phyloP scores from a whole-genome alignment of 2,329 filamentous ascomycete species.

The Fusarium transvaalense region DNA sequence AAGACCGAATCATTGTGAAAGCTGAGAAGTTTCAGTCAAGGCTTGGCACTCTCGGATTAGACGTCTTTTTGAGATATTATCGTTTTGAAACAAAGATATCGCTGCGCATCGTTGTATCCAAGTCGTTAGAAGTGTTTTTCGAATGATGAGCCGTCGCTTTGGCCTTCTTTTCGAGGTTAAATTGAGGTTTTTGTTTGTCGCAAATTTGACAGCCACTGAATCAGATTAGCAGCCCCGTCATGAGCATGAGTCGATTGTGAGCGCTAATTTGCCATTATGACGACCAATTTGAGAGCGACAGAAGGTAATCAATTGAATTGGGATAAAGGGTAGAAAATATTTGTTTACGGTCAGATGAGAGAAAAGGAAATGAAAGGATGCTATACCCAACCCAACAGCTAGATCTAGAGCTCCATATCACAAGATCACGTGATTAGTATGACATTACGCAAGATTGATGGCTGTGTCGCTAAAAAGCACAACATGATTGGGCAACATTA shows the following conservation, averaged over 20 bases:
- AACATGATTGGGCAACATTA: background rate
- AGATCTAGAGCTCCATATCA: background rate
- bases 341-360: background rate
- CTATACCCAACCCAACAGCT: background rate
- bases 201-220: conserved; percentile 2
- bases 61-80: background rate
- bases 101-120: background rate
- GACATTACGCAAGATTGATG: conserved; percentile 38
- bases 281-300: background rate
- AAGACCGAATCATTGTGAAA: conserved; percentile 17
- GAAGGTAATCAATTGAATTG: background rate
- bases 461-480: background rate
- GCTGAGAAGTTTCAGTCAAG: background rate
- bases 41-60: background rate
- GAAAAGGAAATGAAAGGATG: conserved; percentile 4
- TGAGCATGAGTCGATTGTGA: background rate
- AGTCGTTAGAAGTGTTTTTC: no score
- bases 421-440: conserved; percentile 22
- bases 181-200: background rate
- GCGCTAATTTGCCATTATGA: background rate
- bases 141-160: background rate
- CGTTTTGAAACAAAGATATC: background rate
- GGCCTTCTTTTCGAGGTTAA: no score
- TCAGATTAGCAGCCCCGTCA: background rate
- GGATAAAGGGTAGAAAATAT: no score